Evolutionary conservation across 306 rosid species (phyloP), one percentile per base, ranked within the genome.

Genomic region (Malus orientalis): DNA sequence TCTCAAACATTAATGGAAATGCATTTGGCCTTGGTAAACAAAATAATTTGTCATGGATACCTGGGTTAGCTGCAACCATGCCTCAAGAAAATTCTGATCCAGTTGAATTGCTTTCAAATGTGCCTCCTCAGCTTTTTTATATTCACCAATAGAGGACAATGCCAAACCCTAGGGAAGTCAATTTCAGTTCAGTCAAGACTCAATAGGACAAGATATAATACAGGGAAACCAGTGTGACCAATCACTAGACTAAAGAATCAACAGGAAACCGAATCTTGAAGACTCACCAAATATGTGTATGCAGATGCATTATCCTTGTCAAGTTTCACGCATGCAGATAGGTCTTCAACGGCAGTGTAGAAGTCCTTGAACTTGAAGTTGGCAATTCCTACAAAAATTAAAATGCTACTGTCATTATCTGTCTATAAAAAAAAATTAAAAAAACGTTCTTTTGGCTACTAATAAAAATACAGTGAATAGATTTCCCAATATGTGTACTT

Each of bases 21-120:
- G 53, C 38, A 73, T 47, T 67, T 49, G 11, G 33, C 32, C n/a
- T 15, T 65, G 69, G 66, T 60, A 80, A 74, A 63, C 75, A 76
- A 27, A 81, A 69, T 67, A 58, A 55, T 67, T 55, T 8, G 49
- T 29, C 70, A 69, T 9, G 73, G 61, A 57, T 89, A 93, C 97
- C 98, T 89, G 98, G 74, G 90, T 84, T 75, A 93, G 88, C 85
- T 91, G 91, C 75, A 81, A 90, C 98, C 98, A 86, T 67, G 96
- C 96, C 87, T 91, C 96, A 12, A 89, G 95, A 69, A 93, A 93
- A 79, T 78, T 89, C 69, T 61, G 77, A 82, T 93, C 96, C 82
- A 91, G 71, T 79, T 88, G 87, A 83, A 93, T 87, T 25, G 98
- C 78, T 81, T 81, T 91, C 80, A 88, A 68, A 86, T 91, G 98